Evolutionary conservation across 2,329 filamentous ascomycete species (phyloP).

Genomic region (Cladobotryum mycophilum): DNA sequence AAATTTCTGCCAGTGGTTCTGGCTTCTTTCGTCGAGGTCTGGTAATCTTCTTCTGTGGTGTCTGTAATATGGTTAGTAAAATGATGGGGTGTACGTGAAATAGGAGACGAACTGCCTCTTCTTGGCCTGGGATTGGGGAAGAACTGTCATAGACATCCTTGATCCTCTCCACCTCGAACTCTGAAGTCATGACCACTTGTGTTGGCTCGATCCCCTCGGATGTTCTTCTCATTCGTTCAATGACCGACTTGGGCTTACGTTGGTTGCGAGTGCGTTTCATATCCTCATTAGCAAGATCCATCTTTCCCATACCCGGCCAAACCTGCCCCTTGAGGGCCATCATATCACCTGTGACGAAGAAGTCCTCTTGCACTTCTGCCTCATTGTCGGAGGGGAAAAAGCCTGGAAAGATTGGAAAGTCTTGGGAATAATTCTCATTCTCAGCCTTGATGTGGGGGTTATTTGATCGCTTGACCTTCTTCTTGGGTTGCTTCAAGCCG

Average conservation of each 20-base stretch:
- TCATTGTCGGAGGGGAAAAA: slow-evolving; percentile 24
- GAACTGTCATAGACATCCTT: slow-evolving; percentile 57
- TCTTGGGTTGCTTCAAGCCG: slow-evolving; percentile 5
- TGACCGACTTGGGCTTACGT: slow-evolving; percentile 66
- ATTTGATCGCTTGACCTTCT: slow-evolving; percentile 23
- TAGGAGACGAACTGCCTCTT: slow-evolving; percentile 36
- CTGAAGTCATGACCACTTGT: slow-evolving; percentile 57
- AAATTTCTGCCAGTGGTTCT: slow-evolving; percentile 28
- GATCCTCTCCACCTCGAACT: slow-evolving; percentile 43
- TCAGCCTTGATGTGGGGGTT: slow-evolving; percentile 23
- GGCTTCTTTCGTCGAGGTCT: slow-evolving; percentile 27
- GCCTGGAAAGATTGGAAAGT: slow-evolving; percentile 24
- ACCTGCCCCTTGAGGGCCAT: slow-evolving; percentile 60
- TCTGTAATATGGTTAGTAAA: slow-evolving; percentile 2
- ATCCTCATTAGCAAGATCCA: slow-evolving; percentile 68
- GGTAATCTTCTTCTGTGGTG: slow-evolving; percentile 25
- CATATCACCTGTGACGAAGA: slow-evolving; percentile 22
- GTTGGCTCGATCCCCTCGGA: slow-evolving; percentile 58
- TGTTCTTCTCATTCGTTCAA: slow-evolving; percentile 57
- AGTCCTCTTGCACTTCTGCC: slow-evolving; percentile 23
- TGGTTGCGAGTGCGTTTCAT: slow-evolving; percentile 73
- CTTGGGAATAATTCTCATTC: slow-evolving; percentile 18
- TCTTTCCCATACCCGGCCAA: slow-evolving; percentile 75
- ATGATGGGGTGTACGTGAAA: not conserved
- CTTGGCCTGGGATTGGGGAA: slow-evolving; percentile 37